Evolutionary conservation across 805 yeast genomes (phyloP), one percentile per base, ranked within the genome.

Genomic region (Ogataea nitratoaversa): DNA sequence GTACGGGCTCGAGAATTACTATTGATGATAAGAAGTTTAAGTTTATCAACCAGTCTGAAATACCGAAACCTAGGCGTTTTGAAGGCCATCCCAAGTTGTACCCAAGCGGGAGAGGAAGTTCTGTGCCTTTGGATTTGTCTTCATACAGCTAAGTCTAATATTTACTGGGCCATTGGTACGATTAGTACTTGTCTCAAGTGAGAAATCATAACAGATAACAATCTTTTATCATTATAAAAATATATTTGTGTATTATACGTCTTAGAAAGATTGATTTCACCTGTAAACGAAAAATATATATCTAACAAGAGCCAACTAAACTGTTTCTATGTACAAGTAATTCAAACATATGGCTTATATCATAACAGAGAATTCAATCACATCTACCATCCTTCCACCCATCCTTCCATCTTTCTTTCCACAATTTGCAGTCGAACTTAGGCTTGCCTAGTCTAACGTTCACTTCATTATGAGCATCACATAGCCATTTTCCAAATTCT

Each of bases 381-480:
- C 78, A 73, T 19, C 70, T 59, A 2, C 77, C 77, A 49, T 75
- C 79, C 28, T 84, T 83, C 96, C 96, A 89, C 0, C 97, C 97
- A 52, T 87, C 95, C 50, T 75, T 80, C 99, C 99, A 91, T 57
- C 99, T 79, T 53, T 84, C 78, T 58, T 82, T 82, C 99, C 99
- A 93, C 48, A 85, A 71, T 42, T 79, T 70, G 54, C 98, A 91
- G 58, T 91, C 89, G 57, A 93, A 93, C 41, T 67, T 68, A 6
- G 86, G 87, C 63, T 93, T 93, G 1, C 95, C 95, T 20, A 91
- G 59, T 60, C 89, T 90, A 16, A 60, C 68, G 61, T 93, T 93
- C n/a, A 93, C 98, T 28, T 76, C 85, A 56, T 93, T 93, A 64
- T 93, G 99, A 2, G 98, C 98, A 46, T 80, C 84, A 65, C 98